Evolutionary conservation across 495 filamentous ascomycete species (phyloP).

Genomic region (Apiosordaria backusii): DNA sequence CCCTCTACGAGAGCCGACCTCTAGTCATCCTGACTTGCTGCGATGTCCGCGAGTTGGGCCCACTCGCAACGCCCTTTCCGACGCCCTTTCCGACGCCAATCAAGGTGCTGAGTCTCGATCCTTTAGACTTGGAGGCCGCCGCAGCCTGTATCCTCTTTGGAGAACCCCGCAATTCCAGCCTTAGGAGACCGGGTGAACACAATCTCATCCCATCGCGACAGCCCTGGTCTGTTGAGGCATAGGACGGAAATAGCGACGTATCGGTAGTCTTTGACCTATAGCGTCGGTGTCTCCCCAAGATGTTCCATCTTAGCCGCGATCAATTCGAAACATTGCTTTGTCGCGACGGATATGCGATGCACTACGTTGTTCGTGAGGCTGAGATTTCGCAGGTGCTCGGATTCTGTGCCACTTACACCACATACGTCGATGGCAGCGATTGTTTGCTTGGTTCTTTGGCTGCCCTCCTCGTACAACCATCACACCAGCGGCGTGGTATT

Average conservation of each 20-base stretch:
- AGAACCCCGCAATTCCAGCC: conserved; percentile 13
- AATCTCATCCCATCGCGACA: conserved; percentile 40
- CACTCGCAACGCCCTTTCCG: too few species aligned
- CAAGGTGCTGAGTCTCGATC: conserved; percentile 45
- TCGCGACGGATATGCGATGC: conserved; percentile 58
- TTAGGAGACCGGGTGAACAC: conserved; percentile 27
- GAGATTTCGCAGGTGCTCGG: conserved; percentile 49
- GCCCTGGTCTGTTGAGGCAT: conserved; percentile 47
- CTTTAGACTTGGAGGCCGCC: conserved; percentile 50
- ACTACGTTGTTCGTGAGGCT: conserved; percentile 57
- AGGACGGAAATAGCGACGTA: conserved; percentile 42
- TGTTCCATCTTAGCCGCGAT: conserved; percentile 43
- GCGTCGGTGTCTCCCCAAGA: conserved; percentile 45
- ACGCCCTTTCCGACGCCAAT: conserved; percentile 46
- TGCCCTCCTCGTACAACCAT: conserved; percentile 53
- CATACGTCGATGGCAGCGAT: conserved; percentile 50
- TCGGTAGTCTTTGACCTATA: conserved; percentile 45
- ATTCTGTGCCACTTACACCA: conserved; percentile 60
- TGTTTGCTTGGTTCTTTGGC: conserved; percentile 57
- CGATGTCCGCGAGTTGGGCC: conserved; percentile 33
- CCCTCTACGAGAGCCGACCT: conserved; percentile 45
- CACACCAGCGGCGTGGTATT: conserved; percentile 51
- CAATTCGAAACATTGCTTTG: conserved; percentile 52
- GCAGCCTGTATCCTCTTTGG: conserved; percentile 55
- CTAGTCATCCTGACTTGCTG: conserved; percentile 50